Conservation (phyloP, 2,329 filamentous ascomycete species). For the Drechslerella coelobrocha region DNA sequence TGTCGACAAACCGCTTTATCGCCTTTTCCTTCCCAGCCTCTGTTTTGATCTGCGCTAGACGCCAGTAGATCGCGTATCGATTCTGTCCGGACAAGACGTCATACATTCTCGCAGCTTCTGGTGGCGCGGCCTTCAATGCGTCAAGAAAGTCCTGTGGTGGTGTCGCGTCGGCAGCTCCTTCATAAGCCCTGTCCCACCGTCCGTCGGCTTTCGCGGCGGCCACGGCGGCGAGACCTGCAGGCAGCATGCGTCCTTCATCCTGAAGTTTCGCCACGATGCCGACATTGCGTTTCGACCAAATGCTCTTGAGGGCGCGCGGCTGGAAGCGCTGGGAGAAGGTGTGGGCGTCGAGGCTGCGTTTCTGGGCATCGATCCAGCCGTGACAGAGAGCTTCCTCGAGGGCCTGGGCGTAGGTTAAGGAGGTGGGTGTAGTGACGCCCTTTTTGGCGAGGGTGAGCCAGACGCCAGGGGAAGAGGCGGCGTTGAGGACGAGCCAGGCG, state of each 20-base stretch:
- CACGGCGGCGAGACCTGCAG: constrained; percentile 62
- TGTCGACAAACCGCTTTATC: constrained; percentile 60
- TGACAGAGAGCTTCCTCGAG: constrained; percentile 62
- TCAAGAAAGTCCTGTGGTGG: constrained; percentile 63
- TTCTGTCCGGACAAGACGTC: constrained; percentile 61
- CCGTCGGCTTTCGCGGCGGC: constrained; percentile 67
- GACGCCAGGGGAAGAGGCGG: constrained; percentile 53
- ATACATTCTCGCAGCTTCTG: constrained; percentile 59
- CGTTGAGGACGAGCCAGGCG: constrained; percentile 53
- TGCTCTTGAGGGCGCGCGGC: constrained; percentile 64
- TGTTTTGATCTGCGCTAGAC: constrained; percentile 59
- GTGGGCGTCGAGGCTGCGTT: constrained; percentile 60
- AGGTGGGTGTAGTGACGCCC: constrained; percentile 52
- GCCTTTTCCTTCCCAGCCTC: constrained; percentile 54
- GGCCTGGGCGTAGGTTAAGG: constrained; percentile 57
- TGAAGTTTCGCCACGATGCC: constrained; percentile 62
- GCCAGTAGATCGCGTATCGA: constrained; percentile 61
- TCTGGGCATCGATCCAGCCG: constrained; percentile 70
- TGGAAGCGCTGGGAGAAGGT: constrained; percentile 67
- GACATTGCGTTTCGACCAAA: constrained; percentile 69
- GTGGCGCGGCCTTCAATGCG: constrained; percentile 58
- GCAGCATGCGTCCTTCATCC: constrained; percentile 62
- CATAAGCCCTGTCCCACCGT: constrained; percentile 67
- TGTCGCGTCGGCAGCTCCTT: constrained; percentile 59
- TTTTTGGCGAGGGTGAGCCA: constrained; percentile 56